These are phyloP conservation scores for Zygoascus bituminiphila DNA, from an alignment of 805 yeast genomes.

Conservation along the genomic window DNA sequence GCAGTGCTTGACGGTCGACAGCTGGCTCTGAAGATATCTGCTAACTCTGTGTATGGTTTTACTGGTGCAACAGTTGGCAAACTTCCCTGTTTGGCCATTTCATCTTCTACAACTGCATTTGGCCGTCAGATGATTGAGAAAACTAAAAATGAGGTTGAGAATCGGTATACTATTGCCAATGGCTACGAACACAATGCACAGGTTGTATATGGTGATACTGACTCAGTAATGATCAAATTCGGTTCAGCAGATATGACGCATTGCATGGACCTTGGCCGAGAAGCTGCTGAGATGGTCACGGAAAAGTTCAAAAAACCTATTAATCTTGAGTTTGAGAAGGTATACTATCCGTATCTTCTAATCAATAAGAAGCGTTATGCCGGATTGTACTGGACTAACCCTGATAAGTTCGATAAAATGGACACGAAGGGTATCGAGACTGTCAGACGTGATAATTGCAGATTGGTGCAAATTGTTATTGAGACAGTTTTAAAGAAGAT, in stretches of 20 bases:
- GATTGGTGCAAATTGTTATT: slow-evolving; percentile 88
- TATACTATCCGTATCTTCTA: slow-evolving; percentile 85
- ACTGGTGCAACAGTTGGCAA: slow-evolving; percentile 99
- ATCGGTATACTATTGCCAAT: slow-evolving; percentile 66
- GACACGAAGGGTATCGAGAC: slow-evolving; percentile 98
- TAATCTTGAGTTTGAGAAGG: slow-evolving; percentile 92
- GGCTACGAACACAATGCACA: slow-evolving; percentile 80
- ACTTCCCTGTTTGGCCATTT: slow-evolving; percentile 91
- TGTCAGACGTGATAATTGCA: slow-evolving; percentile 95
- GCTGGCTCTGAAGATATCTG: slow-evolving; percentile 90
- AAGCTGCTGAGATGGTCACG: slow-evolving; percentile 87
- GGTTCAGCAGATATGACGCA: slow-evolving; percentile 72
- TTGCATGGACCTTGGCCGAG: slow-evolving; percentile 88
- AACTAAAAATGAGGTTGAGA: slow-evolving; percentile 80
- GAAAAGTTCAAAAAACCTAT: slow-evolving; percentile 73
- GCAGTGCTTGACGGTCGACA: slow-evolving; percentile 97
- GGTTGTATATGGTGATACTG: slow-evolving; percentile 97
- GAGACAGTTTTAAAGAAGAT: slow-evolving; percentile 82
- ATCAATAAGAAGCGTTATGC: slow-evolving; percentile 97
- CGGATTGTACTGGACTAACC: slow-evolving; percentile 90
- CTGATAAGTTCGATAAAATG: slow-evolving; percentile 90
- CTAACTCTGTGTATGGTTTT: slow-evolving; percentile 97
- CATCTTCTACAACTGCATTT: slow-evolving; percentile 90
- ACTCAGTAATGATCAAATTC: slow-evolving; percentile 97
- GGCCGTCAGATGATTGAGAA: slow-evolving; percentile 96